Evolutionary conservation across 208 protist species (phyloP).

Genomic region (Leishmania gerbilli): DNA sequence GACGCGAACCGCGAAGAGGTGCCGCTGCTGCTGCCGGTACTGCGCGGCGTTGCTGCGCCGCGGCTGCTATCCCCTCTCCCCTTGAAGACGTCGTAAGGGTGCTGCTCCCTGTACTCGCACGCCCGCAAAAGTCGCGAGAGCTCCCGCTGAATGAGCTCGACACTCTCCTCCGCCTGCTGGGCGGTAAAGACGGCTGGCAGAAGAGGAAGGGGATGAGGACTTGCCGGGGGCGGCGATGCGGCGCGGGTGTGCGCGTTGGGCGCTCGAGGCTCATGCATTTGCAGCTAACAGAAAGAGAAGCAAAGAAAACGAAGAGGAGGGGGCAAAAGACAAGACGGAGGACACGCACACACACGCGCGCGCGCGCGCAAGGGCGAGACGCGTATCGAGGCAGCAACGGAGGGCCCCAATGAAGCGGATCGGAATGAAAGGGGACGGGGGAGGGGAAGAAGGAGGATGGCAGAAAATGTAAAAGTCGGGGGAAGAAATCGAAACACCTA

Average conservation of each 20-base stretch:
- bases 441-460: background rate
- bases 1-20: background rate
- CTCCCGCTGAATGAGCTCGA: slow-evolving; percentile 40
- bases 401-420: background rate
- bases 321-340: slow-evolving; percentile 20
- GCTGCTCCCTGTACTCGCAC: slow-evolving; percentile 44
- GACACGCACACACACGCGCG: background rate
- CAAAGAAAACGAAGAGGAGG: background rate
- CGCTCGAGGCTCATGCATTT: background rate
- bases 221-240: background rate
- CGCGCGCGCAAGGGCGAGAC: background rate
- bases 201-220: background rate
- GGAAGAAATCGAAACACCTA: background rate
- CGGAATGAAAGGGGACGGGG: background rate
- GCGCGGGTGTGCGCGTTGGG: no score
- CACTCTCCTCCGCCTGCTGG: slow-evolving; percentile 22
- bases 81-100: slow-evolving; percentile 18
- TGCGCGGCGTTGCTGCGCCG: background rate
- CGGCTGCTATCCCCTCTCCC: background rate
- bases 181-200: slow-evolving; percentile 3
- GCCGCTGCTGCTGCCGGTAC: background rate
- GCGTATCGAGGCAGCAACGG: background rate
- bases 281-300: background rate
- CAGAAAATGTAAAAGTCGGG: background rate
- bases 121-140: slow-evolving; percentile 43